These are phyloP conservation scores for Cladosporium colombiae DNA, from an alignment of 2,329 filamentous ascomycete species.

Conservation along the genomic window DNA sequence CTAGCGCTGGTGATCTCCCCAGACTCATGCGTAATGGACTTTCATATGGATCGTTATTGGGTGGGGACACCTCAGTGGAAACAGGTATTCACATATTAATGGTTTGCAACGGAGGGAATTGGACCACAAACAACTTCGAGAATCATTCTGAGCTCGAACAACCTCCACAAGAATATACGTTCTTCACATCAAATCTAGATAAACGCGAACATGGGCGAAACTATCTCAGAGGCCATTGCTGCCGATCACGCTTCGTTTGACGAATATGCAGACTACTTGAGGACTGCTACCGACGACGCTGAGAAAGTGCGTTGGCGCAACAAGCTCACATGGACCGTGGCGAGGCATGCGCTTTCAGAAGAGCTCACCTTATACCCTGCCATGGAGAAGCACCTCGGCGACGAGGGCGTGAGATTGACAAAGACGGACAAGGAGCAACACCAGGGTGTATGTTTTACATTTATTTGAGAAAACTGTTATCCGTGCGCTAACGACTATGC, in stretches of 20 bases:
- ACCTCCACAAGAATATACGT: not conserved
- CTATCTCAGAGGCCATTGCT: conserved; percentile 42
- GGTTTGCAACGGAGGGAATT: not conserved
- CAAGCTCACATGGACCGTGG: conserved; percentile 55
- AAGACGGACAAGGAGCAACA: conserved; percentile 40
- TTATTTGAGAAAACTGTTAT: not conserved
- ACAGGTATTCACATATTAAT: not conserved
- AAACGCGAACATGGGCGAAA: not conserved
- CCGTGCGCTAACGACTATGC: not conserved
- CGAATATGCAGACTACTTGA: conserved; percentile 47
- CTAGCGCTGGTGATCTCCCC: conserved; percentile 9
- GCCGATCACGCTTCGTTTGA: conserved; percentile 47
- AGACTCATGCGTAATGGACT: conserved; percentile 14
- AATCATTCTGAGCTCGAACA: not conserved
- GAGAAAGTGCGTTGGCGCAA: conserved; percentile 51
- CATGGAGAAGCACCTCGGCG: conserved; percentile 39
- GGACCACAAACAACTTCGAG: not conserved
- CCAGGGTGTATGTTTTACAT: conserved; percentile 21
- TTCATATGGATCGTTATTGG: not conserved
- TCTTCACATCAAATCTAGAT: not conserved
- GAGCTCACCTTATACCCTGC: conserved; percentile 47
- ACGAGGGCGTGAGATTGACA: conserved; percentile 35
- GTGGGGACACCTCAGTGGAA: not conserved
- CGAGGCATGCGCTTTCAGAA: conserved; percentile 54
- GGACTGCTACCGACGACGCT: conserved; percentile 45